phyloP scores from a whole-genome alignment of 2,329 filamentous ascomycete species.

The Aspergillus alliaceus region DNA sequence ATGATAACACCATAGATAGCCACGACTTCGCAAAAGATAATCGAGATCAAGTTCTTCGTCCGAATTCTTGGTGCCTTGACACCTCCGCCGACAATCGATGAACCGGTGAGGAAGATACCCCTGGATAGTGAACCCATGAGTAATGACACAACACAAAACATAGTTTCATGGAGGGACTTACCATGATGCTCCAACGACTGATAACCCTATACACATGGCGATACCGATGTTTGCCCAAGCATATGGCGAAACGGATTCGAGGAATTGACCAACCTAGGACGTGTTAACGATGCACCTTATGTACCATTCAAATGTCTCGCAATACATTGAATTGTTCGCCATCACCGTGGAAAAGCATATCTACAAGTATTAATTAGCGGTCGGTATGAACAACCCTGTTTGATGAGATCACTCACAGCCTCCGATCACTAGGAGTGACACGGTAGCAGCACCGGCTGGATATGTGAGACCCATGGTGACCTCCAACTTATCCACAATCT shows the following conservation, averaged over 20 bases:
- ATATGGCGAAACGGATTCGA: constrained; percentile 91
- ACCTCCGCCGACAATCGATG: constrained; percentile 93
- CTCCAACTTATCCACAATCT: constrained; percentile 19
- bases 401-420: constrained; percentile 62
- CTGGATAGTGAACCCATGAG: constrained; percentile 50
- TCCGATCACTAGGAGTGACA: constrained; percentile 71
- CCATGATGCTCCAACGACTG: constrained; percentile 97
- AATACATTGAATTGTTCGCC: constrained; percentile 91
- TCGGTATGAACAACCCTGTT: constrained; percentile 14
- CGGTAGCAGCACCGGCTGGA: constrained; percentile 66
- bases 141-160: background rate
- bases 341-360: constrained; percentile 97
- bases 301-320: background rate
- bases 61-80: constrained; percentile 96
- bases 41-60: constrained; percentile 99
- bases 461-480: constrained; percentile 70
- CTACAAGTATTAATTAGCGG: constrained; percentile 49
- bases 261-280: constrained; percentile 79
- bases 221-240: constrained; percentile 92
- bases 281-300: constrained; percentile 18
- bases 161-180: constrained; percentile 42
- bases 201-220: constrained; percentile 89
- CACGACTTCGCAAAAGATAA: constrained; percentile 99
- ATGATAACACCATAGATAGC: constrained; percentile 99
- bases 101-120: constrained; percentile 98